Evolutionary conservation across 495 filamentous ascomycete species (phyloP).

Genomic region (Xeromyces bisporus): DNA sequence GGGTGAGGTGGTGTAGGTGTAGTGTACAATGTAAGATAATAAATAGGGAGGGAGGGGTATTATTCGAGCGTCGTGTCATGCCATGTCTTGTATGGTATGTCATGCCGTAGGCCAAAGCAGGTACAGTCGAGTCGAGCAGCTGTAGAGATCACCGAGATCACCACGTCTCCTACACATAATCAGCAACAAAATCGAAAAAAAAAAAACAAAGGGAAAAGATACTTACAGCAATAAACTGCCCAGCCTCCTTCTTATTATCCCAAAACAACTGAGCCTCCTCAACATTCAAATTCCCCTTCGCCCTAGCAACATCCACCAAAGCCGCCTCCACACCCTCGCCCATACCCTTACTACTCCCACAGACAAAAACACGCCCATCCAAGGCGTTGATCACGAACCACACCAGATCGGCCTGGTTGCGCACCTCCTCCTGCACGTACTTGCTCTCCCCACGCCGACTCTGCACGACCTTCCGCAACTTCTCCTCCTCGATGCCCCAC

Average conservation of each 20-base stretch:
- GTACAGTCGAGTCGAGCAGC: neutral
- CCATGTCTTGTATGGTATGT: too few relatives aligned
- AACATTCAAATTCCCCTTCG: conserved; percentile 55
- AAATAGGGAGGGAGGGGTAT: too few relatives aligned
- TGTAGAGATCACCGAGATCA: conserved; percentile 4
- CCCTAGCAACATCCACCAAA: conserved; percentile 63
- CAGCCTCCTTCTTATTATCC: conserved; percentile 64
- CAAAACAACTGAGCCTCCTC: conserved; percentile 65
- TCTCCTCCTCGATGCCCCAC: conserved; percentile 82
- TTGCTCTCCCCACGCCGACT: conserved; percentile 58
- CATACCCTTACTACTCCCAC: conserved; percentile 88
- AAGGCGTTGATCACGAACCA: conserved; percentile 92
- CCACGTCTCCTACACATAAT: conserved; percentile 14
- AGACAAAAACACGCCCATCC: conserved; percentile 89
- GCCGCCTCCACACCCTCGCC: conserved; percentile 86
- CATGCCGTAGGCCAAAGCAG: too few relatives aligned
- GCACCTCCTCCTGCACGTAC: conserved; percentile 79
- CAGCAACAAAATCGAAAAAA: conserved; percentile 1
- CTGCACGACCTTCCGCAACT: conserved; percentile 88
- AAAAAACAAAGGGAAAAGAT: neutral
- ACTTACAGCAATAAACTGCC: conserved; percentile 77
- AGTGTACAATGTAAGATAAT: too few relatives aligned
- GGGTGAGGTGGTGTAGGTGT: too few relatives aligned
- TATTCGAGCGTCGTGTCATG: too few relatives aligned
- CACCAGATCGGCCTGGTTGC: conserved; percentile 78